Evolutionary conservation across 2,329 filamentous ascomycete genomes (phyloP).

Genomic region (Triangularia verruculosa): DNA sequence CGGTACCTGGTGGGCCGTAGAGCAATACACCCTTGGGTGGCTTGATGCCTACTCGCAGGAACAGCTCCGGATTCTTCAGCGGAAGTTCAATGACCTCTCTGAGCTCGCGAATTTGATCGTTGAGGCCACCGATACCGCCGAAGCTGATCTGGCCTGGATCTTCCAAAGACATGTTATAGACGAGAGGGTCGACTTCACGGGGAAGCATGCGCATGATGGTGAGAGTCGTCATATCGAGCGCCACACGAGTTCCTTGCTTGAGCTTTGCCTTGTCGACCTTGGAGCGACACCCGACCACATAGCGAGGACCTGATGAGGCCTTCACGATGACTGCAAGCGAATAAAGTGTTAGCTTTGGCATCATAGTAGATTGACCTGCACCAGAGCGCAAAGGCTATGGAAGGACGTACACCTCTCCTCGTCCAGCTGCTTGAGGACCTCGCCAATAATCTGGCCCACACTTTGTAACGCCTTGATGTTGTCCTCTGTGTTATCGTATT

Average conservation of each 20-base stretch:
- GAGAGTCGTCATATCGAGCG: constrained; percentile 97
- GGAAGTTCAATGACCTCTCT: constrained; percentile 97
- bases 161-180: constrained; percentile 99
- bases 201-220: constrained; percentile 99
- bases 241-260: constrained; percentile 96
- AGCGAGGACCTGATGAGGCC: constrained; percentile 92
- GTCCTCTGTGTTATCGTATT: constrained; percentile 95
- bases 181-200: constrained; percentile 93
- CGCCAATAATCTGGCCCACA: constrained; percentile 98
- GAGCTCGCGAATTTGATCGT: constrained; percentile 96
- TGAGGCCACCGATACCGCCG: constrained; percentile 92
- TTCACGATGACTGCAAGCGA: constrained; percentile 81
- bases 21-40: constrained; percentile 95
- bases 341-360: neutral
- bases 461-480: constrained; percentile 99
- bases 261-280: constrained; percentile 97
- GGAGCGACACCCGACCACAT: constrained; percentile 96
- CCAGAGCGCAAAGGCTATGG: neutral
- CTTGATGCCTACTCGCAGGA: constrained; percentile 96
- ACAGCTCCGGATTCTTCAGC: constrained; percentile 97
- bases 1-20: constrained; percentile 94
- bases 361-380: neutral
- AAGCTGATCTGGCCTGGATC: constrained; percentile 98
- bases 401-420: constrained; percentile 84
- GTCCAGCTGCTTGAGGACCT: constrained; percentile 97